Evolutionary conservation across 352 stramenopile species (phyloP).

Genomic region (Globisporangium carolinianum): DNA sequence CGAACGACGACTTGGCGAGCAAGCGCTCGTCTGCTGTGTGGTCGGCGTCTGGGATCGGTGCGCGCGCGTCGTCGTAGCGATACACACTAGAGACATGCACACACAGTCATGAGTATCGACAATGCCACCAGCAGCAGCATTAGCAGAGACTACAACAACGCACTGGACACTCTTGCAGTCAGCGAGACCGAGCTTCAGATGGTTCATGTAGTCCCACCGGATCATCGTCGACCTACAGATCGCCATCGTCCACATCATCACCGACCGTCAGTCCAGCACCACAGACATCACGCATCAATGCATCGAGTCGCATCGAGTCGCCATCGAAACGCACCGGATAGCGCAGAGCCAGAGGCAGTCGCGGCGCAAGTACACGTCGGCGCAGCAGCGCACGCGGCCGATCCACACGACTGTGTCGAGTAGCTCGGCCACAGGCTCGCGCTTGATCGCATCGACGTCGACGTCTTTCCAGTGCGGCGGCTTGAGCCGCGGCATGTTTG

Average conservation of each 20-base stretch:
- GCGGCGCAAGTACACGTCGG: constrained; percentile 23
- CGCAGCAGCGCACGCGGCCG: constrained; percentile 30
- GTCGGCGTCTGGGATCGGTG: not conserved
- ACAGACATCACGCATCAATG: not conserved
- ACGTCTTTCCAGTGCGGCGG: constrained; percentile 13
- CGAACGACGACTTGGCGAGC: constrained; percentile 7
- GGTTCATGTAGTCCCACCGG: constrained; percentile 9
- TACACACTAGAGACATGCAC: constrained; percentile 7
- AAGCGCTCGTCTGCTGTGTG: constrained; percentile 4
- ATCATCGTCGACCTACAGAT: constrained; percentile 4
- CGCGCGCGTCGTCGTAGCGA: constrained; percentile 3
- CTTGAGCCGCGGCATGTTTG: not conserved
- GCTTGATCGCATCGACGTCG: constrained; percentile 20
- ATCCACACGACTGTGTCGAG: constrained; percentile 32
- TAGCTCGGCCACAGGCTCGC: constrained; percentile 12
- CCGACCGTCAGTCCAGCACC: too few relatives aligned
- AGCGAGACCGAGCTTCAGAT: constrained; percentile 7
- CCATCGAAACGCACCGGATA: constrained; percentile 19
- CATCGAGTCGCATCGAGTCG: constrained; percentile 3
- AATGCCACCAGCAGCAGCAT: not conserved
- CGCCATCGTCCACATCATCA: too few relatives aligned
- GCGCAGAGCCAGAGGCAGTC: constrained; percentile 30
- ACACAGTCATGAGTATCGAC: not conserved
- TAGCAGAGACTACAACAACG: not conserved
- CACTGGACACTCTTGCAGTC: constrained; percentile 9